Conservation (phyloP, 1,139 yeast genomes). For the Nakaseomyces sp. region DNA sequence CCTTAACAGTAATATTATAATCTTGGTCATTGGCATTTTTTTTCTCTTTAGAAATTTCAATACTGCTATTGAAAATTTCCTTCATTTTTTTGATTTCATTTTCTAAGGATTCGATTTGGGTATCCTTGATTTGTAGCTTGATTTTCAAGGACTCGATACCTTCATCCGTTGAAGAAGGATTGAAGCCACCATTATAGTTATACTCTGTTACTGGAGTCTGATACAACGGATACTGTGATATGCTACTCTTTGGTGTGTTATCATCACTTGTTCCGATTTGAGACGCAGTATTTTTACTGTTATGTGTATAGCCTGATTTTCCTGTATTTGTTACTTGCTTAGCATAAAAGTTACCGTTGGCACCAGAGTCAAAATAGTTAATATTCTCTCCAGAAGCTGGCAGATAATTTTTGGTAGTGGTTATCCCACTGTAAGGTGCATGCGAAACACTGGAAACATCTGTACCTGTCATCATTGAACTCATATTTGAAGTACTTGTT, state of each 20-base stretch:
- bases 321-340: not conserved
- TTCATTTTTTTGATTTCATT: conserved; percentile 32
- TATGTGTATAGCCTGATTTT: not conserved
- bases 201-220: not conserved
- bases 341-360: not conserved
- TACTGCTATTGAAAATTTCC: conserved; percentile 17
- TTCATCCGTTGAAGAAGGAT: not conserved
- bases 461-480: not conserved
- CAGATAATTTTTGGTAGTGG: not conserved
- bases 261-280: not conserved
- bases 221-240: not conserved
- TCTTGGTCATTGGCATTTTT: conserved; percentile 12
- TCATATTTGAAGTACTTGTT: conserved; percentile 1
- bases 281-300: conserved; percentile 1
- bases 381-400: not conserved
- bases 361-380: not conserved
- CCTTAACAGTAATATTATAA: conserved; percentile 7
- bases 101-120: conserved; percentile 34
- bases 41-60: conserved; percentile 7
- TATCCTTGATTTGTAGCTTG: conserved; percentile 32
- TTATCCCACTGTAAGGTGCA: not conserved
- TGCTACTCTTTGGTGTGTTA: not conserved
- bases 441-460: not conserved
- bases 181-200: not conserved
- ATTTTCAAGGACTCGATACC: not conserved